Evolutionary conservation across 2,329 filamentous ascomycete species (phyloP), one percentile per base, ranked within the genome.

Genomic region (Amylocarpus encephaloides): DNA sequence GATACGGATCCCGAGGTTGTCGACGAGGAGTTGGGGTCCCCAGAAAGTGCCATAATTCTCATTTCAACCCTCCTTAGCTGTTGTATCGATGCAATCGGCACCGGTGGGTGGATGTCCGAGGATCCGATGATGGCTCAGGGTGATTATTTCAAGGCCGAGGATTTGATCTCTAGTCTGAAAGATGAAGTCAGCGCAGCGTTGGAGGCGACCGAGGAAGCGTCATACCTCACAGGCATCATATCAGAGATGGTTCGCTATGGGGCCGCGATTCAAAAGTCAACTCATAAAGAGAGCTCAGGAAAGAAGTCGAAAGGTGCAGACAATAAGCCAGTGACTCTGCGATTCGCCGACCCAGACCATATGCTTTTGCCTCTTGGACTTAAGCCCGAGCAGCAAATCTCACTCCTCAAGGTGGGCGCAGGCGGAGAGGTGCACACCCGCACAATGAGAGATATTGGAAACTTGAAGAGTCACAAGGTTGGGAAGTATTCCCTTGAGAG

Each of bases 401-500:
- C 74, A 38, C 69, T 63, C 53, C 69, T 73, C 54, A 82, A 88
- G 77, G 71, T 86, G 58, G 73, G 83, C 59, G 73, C 77, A 42
- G 82, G 82, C 49, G 88, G 88, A 15, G 85, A 89, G 71, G 72
- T 88, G 36, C 75, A 83, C 55, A 72, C 78, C 66, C 79, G 88
- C 59, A 89, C 76, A 60, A 74, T 72, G 59, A 76, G 89, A 67
- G 86, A 95, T 70, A 82, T 84, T 51, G 88, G 86, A 15, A 81
- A 86, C 68, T 70, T 94, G 66, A 80, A 86, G 64, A 88, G 86
- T 64, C 86, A 87, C 70, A 84, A 83, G 65, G 85, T 91, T 54
- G 86, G 86, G 49, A 81, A 84, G 58, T 95, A 96, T 71, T 88
- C 86, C 42, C 77, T 92, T 58, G 89, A 95, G 71, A 80, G 82